Conservation (phyloP, 805 yeast species). For the Wickerhamiella sergipiensis region DNA sequence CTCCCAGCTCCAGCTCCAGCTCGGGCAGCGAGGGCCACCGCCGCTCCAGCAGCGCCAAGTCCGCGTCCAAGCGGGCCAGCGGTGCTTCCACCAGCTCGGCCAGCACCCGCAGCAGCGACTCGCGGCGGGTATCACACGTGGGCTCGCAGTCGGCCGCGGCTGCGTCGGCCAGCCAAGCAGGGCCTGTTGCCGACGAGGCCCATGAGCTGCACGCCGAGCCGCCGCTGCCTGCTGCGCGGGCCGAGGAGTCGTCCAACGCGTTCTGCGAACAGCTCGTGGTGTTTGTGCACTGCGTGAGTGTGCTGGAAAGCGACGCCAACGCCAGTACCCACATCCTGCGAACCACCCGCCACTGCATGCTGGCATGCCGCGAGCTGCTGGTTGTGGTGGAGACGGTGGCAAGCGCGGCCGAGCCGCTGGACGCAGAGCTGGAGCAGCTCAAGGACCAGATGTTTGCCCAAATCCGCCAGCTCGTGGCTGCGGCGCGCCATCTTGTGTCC, state of each 20-base stretch:
- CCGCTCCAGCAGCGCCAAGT: background rate
- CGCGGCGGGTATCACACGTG: background rate
- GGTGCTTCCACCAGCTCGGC: background rate
- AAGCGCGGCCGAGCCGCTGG: constrained; percentile 17
- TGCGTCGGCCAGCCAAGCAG: background rate
- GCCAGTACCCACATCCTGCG: constrained; percentile 23
- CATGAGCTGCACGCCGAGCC: constrained; percentile 2
- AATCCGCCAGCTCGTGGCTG: constrained; percentile 23
- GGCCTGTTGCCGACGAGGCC: too few relatives aligned
- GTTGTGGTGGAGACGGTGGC: constrained; percentile 24
- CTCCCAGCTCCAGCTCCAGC: background rate
- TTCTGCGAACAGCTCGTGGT: constrained; percentile 23
- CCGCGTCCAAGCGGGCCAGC: background rate
- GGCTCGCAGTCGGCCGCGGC: too few relatives aligned
- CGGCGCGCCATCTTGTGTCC: constrained; percentile 27
- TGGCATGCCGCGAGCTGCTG: constrained; percentile 28
- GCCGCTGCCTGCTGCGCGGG: constrained; percentile 22
- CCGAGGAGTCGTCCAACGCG: constrained; percentile 26
- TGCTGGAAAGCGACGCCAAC: constrained; percentile 20
- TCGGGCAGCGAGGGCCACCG: background rate
- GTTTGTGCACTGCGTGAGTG: constrained; percentile 20
- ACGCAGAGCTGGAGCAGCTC: constrained; percentile 21
- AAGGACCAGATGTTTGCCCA: constrained; percentile 24
- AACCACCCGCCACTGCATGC: constrained; percentile 27
- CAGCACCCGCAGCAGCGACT: background rate